These are phyloP conservation scores for Solanum chilense DNA, from an alignment of 257 asterid species.

Conservation along the genomic window DNA sequence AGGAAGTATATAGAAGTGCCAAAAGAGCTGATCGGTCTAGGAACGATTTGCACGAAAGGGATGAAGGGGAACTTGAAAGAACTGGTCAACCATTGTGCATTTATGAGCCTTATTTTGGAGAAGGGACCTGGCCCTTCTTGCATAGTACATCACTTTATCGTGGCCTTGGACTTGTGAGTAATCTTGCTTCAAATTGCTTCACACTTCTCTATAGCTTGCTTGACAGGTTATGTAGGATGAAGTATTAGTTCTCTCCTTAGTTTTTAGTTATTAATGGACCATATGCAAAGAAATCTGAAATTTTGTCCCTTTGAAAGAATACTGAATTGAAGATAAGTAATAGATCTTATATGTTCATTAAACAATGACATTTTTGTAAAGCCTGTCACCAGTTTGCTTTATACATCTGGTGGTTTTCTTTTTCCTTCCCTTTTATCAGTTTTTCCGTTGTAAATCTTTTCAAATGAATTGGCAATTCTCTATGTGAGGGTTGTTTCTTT, in stretches of 20 bases:
- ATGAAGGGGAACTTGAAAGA: constrained; percentile 94
- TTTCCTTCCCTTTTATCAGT: background rate
- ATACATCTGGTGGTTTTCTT: background rate
- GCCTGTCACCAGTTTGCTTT: background rate
- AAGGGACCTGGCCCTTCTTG: constrained; percentile 93
- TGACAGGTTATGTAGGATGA: background rate
- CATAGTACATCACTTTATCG: constrained; percentile 76
- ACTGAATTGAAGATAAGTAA: background rate
- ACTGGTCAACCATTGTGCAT: constrained; percentile 89
- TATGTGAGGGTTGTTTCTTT: background rate
- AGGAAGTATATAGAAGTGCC: constrained; percentile 68
- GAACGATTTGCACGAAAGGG: constrained; percentile 78
- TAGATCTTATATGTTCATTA: background rate
- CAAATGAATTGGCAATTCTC: background rate
- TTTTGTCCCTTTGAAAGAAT: background rate
- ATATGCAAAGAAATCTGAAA: background rate
- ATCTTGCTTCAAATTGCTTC: background rate
- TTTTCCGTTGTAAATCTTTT: background rate
- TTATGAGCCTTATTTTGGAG: constrained; percentile 86
- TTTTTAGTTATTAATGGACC: background rate
- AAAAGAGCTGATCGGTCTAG: constrained; percentile 63
- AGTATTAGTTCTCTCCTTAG: background rate
- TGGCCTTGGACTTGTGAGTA: constrained; percentile 75
- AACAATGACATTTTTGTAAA: background rate
- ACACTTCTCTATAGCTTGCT: background rate